phyloP scores from a whole-genome alignment of 2,329 filamentous ascomycete genomes.

The Trichoderma koningii region DNA sequence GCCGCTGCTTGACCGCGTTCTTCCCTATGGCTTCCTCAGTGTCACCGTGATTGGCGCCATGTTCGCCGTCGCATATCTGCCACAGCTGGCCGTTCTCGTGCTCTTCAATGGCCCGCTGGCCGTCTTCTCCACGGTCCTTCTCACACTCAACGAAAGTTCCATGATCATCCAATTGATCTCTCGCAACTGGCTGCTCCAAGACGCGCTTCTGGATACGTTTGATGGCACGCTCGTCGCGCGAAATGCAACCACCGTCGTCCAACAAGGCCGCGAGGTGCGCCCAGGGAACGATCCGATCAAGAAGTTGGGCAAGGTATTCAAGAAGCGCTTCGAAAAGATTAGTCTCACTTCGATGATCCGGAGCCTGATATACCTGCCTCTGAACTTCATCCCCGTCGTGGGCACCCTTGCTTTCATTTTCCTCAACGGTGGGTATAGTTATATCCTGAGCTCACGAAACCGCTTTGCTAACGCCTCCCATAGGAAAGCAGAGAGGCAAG shows the following conservation, averaged over 20 bases:
- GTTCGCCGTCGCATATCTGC: slow-evolving; percentile 85
- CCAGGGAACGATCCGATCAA: slow-evolving; percentile 58
- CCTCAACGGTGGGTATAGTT: slow-evolving; percentile 61
- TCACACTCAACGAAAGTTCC: slow-evolving; percentile 66
- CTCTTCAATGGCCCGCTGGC: slow-evolving; percentile 84
- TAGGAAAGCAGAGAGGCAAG: slow-evolving; percentile 52
- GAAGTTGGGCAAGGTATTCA: slow-evolving; percentile 59
- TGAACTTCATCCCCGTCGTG: slow-evolving; percentile 91
- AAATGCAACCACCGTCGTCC: slow-evolving; percentile 62
- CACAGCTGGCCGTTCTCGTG: slow-evolving; percentile 79
- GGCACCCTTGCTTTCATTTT: slow-evolving; percentile 80
- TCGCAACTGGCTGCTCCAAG: slow-evolving; percentile 74
- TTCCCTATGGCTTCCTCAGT: slow-evolving; percentile 69
- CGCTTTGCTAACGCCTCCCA: background rate
- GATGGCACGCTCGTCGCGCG: slow-evolving; percentile 67
- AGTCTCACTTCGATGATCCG: slow-evolving; percentile 67
- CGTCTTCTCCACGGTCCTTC: slow-evolving; percentile 69
- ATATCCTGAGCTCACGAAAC: background rate
- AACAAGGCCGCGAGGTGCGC: slow-evolving; percentile 73
- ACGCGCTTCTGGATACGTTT: slow-evolving; percentile 85
- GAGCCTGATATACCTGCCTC: slow-evolving; percentile 81
- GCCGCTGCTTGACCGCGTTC: slow-evolving; percentile 57
- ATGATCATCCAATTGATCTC: slow-evolving; percentile 59
- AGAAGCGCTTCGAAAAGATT: slow-evolving; percentile 59
- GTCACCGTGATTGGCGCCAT: slow-evolving; percentile 72